Evolutionary conservation across 495 filamentous ascomycete species (phyloP).

Genomic region (Neurospora intermedia): DNA sequence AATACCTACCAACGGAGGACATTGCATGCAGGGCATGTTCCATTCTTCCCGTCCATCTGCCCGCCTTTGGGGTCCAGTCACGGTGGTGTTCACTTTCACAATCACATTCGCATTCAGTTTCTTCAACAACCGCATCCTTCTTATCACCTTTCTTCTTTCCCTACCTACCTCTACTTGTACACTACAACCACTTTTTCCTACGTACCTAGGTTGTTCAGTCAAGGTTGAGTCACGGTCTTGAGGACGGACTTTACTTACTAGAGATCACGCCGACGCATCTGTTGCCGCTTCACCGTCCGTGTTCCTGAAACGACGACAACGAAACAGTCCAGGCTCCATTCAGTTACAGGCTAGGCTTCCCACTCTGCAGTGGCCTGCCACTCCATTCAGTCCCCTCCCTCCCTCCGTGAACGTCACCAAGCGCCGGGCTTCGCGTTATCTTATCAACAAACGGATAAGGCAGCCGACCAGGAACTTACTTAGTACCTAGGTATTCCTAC

Average conservation of each 20-base stretch:
- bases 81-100: background rate
- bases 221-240: background rate
- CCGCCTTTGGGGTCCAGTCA: background rate
- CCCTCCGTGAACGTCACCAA: background rate
- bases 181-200: background rate
- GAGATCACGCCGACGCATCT: background rate
- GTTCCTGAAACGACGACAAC: background rate
- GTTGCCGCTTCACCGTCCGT: background rate
- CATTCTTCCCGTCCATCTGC: background rate
- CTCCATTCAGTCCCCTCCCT: background rate
- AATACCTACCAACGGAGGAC: background rate
- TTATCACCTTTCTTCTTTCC: background rate
- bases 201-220: background rate
- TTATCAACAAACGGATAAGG: background rate
- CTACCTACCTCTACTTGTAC: background rate
- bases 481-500: background rate
- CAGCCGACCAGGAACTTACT: background rate
- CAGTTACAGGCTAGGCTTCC: background rate
- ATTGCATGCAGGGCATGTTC: background rate
- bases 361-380: too few species aligned
- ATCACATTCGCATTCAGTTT: background rate
- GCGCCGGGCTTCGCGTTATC: background rate
- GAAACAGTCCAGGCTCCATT: background rate
- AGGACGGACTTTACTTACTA: background rate
- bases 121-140: background rate